Base-by-base conservation (phyloP, 2,329 filamentous ascomycete species). In the Sphaceloma murrayae region DNA sequence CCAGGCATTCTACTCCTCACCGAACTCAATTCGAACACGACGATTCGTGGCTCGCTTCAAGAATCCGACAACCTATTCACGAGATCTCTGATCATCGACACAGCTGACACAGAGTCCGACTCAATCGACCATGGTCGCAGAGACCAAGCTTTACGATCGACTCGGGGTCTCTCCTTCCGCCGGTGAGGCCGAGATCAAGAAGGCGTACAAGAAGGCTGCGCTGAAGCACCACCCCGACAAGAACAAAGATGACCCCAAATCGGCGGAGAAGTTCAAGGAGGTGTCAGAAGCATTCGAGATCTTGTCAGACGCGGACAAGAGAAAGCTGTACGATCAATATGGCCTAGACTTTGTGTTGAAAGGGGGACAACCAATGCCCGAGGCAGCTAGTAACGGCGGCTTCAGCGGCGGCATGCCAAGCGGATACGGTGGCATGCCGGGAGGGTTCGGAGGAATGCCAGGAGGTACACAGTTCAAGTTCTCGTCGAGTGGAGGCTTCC, bases 271-370 rank as follows among this genome's bases (percentile, higher is more conserved):
- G 66, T 98, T 98, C 74, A 98, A 98, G 68, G 91, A 96, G 63
- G 84, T 87, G 52, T 94, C 87, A 1, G 88, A 96, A 68, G 91
- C 91, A 46, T 98, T 95, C 69, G 91, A 98, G 67, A 94, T 98
- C 55, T 79, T 98, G 2, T 94, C 86, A 49, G 91, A 98, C 58
- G 88, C 89, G 48, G 88, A 96, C 62, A 98, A 96, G 68, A 82
- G 91, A 58, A 91, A 94, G 65, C 80, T 81, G 31, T 98, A 98
- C 62, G 91, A 98, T 62, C 81, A 89, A 60, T 95, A 81, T 64
- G 91, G 91, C 50, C 80, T 96, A 49, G 91, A 96, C 57, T 94
- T 89, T 67, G 74, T 98, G 42, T 73, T 94, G 22, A 81, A 82
- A 39, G 88, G 88, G 38, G 87, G 85, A 21, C 70, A 74, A 39